Evolutionary conservation across 2,329 filamentous ascomycete species (phyloP), one percentile per base, ranked within the genome.

Genomic region (Penicillium occitanis): DNA sequence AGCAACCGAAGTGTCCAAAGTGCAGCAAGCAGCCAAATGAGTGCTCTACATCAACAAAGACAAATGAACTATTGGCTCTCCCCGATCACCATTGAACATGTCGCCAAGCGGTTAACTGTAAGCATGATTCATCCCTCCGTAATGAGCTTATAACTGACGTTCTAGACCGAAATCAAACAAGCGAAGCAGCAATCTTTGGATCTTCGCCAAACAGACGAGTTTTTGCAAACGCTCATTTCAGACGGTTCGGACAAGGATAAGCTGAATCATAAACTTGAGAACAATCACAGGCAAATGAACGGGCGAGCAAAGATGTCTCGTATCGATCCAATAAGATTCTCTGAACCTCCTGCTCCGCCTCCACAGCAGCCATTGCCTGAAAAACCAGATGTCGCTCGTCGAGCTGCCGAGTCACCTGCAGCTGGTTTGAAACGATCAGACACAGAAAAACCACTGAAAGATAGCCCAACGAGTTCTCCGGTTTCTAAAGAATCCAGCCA

Each of bases 311-410:
- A 82, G 69, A 77, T 80, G 66, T 78, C 82, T 57, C 90, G 92
- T 70, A 80, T 88, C 22, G 93, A 97, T 73, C 82, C 89, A 48
- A 94, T 95, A 4, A 87, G 93, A 62, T 98, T 97, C 76, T 95
- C 92, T 1, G 93, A 97, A 66, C 94, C 94, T 61, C 94, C 94
- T 3, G 94, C 93, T 25, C 94, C 94, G 7, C 94, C 94, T 30
- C 94, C 94, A 33, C 93, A 96, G 71, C 93, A 96, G 71, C 94
- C 94, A 14, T 82, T 98, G 5, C 94, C 94, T 0, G 93, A 97
- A 75, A 97, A 97, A 76, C 94, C 94, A 0, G 92, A 96, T 77
- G 87, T 85, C 17, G 71, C 71, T 30, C 72, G 74, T 17, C 77
- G 82, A 78, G 66, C 84, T 80, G 72, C 50, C 11, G 81, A 19